Evolutionary conservation across 805 yeast species (phyloP).

Genomic region (Metschnikowia continentalis): DNA sequence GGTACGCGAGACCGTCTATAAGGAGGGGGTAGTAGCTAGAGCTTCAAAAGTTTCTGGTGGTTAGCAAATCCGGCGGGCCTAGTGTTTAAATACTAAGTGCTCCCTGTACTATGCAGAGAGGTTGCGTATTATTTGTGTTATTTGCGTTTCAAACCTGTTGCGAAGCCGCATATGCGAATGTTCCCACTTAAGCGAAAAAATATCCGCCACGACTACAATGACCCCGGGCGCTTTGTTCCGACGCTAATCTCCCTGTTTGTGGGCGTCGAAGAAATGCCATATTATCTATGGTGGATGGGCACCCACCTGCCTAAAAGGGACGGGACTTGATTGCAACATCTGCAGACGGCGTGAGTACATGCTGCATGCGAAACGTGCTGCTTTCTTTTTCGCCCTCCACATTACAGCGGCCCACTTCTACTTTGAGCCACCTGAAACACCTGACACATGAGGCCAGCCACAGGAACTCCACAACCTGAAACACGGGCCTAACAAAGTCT

Average conservation of each 20-base stretch:
- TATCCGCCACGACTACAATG: background rate
- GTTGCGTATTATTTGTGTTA: conserved; percentile 2
- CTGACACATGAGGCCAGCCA: background rate
- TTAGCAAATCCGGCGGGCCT: background rate
- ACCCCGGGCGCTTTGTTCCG: too few species aligned
- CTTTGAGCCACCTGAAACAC: background rate
- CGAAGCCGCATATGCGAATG: conserved; percentile 3
- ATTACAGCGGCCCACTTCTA: background rate
- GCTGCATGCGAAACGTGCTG: conserved; percentile 2
- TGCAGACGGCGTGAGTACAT: background rate
- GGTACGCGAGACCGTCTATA: background rate
- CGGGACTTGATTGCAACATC: background rate
- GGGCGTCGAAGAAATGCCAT: background rate
- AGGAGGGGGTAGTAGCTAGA: background rate
- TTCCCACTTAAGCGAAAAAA: conserved; percentile 1
- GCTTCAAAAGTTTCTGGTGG: background rate
- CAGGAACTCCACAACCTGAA: too few species aligned
- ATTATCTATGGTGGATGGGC: too few species aligned
- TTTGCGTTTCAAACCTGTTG: conserved; percentile 3
- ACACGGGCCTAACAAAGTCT: too few species aligned
- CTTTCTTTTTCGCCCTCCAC: background rate
- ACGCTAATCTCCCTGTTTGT: background rate
- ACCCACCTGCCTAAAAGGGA: background rate
- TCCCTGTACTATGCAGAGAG: background rate
- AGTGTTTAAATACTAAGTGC: background rate